Percentiles rank a stretch among this genome's conserved stretches.
These are phyloP conservation scores for Pseudonitzschia delicatissima DNA, from an alignment of 108 stramenopile species.

Conservation along the genomic window DNA sequence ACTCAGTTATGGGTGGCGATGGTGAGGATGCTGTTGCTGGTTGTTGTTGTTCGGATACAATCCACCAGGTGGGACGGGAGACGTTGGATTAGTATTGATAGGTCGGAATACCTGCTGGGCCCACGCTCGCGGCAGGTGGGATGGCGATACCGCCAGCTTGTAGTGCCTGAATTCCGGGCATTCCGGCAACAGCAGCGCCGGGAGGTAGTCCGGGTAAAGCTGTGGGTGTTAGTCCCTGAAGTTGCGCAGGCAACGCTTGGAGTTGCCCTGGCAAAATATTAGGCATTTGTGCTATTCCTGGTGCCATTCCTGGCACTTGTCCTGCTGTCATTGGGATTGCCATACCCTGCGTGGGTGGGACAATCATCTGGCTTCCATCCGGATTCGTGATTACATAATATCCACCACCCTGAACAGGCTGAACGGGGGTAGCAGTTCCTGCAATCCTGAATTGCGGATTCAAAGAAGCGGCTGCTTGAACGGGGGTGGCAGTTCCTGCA, in stretches of 20 bases:
- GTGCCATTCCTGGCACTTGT: neutral
- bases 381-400: conserved; percentile 18
- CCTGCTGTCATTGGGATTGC: neutral
- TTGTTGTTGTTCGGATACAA: neutral
- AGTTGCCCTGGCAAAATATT: neutral
- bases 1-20: neutral
- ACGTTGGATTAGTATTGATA: neutral
- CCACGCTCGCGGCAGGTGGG: neutral
- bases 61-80: neutral
- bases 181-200: neutral
- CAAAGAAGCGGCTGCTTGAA: neutral
- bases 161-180: neutral
- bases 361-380: conserved; percentile 18
- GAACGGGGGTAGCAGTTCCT: neutral
- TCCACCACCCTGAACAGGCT: conserved; percentile 7
- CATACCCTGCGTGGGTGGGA: neutral
- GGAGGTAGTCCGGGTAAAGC: neutral
- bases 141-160: neutral
- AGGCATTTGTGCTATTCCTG: neutral
- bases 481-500: neutral
- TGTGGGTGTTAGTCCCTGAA: neutral
- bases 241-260: neutral
- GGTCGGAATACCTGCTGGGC: neutral
- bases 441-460: neutral
- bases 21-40: neutral